A percentile compares a stretch with the other conserved stretches of the same genome.
phyloP scores from a whole-genome alignment of 805 yeast species.

The Wickerhamomyces bisporus region DNA sequence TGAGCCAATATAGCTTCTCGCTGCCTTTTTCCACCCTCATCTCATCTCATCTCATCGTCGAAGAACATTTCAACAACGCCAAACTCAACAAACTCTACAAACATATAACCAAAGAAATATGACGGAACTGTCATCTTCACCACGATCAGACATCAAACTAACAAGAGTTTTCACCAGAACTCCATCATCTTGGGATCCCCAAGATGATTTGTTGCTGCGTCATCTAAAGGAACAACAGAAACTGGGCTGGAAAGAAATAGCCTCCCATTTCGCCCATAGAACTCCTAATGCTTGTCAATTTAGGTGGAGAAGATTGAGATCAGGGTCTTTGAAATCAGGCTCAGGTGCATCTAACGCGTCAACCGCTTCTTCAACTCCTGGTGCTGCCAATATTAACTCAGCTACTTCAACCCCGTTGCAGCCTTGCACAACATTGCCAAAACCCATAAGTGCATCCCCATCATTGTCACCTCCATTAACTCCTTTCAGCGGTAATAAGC shows the following conservation, averaged over 20 bases:
- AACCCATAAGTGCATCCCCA: background rate
- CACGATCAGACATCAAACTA: conserved; percentile 19
- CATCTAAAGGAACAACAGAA: conserved; percentile 78
- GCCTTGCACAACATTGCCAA: background rate
- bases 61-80: background rate
- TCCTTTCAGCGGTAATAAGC: background rate
- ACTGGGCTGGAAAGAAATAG: conserved; percentile 86
- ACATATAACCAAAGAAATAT: no score
- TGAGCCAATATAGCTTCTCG: no score
- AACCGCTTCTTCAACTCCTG: conserved; percentile 1
- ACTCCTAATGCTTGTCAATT: conserved; percentile 89
- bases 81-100: background rate
- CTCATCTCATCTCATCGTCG: conserved; percentile 11
- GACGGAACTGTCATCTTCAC: conserved; percentile 21
- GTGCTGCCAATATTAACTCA: background rate
- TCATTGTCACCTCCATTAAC: background rate
- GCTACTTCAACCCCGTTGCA: background rate
- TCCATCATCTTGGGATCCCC: conserved; percentile 72
- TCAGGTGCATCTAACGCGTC: conserved; percentile 1
- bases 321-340: conserved; percentile 32
- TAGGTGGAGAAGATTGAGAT: conserved; percentile 73
- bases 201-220: conserved; percentile 66
- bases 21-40: conserved; percentile 8
- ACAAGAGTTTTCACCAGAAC: conserved; percentile 26
- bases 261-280: conserved; percentile 69